Conservation (phyloP, 148 eudicot genomes). For the Rheum nobile region DNA sequence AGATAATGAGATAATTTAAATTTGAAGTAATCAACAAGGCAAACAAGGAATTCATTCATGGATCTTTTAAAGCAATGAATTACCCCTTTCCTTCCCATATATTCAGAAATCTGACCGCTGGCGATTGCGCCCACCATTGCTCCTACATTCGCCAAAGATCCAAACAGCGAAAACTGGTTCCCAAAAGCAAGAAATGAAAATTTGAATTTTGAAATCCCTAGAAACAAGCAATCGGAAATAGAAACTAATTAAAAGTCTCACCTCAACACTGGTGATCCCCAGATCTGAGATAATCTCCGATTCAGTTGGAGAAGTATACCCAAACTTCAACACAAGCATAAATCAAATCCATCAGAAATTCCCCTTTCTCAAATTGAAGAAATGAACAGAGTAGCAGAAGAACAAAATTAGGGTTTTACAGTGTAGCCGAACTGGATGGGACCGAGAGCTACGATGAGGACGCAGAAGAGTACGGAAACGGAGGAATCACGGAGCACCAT, state of each 20-base stretch:
- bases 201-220: neutral
- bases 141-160: constrained; percentile 84
- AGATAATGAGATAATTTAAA: no score
- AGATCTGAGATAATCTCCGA: constrained; percentile 56
- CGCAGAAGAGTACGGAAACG: constrained; percentile 61
- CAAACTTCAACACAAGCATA: constrained; percentile 41
- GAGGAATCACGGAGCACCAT: constrained; percentile 45
- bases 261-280: constrained; percentile 58
- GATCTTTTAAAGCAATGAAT: neutral
- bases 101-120: constrained; percentile 78
- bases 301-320: constrained; percentile 84
- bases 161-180: constrained; percentile 70
- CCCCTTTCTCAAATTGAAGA: neutral
- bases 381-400: neutral
- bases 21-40: no score
- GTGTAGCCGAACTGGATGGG: constrained; percentile 85
- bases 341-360: neutral
- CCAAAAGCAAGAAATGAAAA: neutral
- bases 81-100: constrained; percentile 91
- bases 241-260: neutral
- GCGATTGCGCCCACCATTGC: constrained; percentile 96
- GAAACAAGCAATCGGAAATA: neutral
- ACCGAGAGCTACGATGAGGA: constrained; percentile 64
- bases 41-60: no score
- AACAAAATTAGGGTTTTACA: constrained; percentile 17